Base-by-base conservation (phyloP, 108 stramenopile genomes). In the Nitzschia putrida region DNA sequence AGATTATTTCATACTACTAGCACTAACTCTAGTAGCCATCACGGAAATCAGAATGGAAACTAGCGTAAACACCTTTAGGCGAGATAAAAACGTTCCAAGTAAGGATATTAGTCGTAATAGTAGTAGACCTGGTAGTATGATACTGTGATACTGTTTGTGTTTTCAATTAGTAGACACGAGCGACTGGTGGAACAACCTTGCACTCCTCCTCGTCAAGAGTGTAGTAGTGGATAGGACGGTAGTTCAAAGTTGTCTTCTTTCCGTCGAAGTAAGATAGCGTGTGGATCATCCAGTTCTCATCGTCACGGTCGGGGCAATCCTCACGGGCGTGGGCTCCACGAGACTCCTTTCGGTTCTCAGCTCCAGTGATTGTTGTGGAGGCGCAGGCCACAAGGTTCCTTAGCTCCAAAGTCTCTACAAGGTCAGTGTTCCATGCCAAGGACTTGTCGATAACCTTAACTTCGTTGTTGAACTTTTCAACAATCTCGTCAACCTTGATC, bases 291-390 rank as follows among this genome's bases (percentile, higher is more conserved):
- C 97, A 99, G 22, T 95, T 74, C 53, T 92, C 88, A 76, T 99
- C 99, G 61, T 97, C 85, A 22, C 99, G 88, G 47, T 95, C 83
- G 11, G 96, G 87, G 70, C 85, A 97, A 81, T 99, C 91, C 79
- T 99, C 99, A 59, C 93, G 96, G 12, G 99, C 99, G 82, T 99
- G 99, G 11, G 99, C 99, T 34, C 99, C 99, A 42, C 99, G 85
- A 53, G 76, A 80, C 84, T 99, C 99, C 88, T 97, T 98, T 3
- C 99, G 85, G 26, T 80, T 85, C 75, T 98, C 96, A 23, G 99
- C 99, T 40, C 93, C 88, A 66, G 98, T 94, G 87, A 99, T 98
- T 39, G 99, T 99, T 45, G 96, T 94, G 29, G 96, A 86, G 39
- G 99, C 98, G 68, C 97, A 96, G 12, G 84, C 85, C 14, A 99